Base-by-base conservation (phyloP, 2,329 filamentous ascomycete genomes). In the Neodidymelliopsis sp. region DNA sequence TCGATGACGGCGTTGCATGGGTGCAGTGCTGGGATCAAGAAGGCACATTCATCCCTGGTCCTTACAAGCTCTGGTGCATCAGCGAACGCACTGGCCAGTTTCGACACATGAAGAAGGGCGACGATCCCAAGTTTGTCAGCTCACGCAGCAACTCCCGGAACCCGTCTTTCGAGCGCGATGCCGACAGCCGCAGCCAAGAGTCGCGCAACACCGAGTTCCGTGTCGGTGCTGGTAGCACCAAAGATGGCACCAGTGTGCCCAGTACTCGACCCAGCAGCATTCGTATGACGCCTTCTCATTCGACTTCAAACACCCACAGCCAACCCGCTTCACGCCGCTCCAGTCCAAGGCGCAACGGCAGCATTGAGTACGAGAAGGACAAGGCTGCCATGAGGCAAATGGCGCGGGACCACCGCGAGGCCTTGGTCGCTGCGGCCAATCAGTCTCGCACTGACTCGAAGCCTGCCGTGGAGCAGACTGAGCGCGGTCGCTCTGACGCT, bases 1-100 rank as follows among this genome's bases (percentile, higher is more conserved):
- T 81, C 20, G 78, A 81, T 46, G 75, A 80, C 37, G 77, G 74
- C 25, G 60, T 75, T 34, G 72, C 75, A 42, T 81, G 77, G 77
- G 77, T 81, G 27, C 72, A 77, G 28, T 78, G 75, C 53, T 80
- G 77, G 77, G 77, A 80, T 56, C 67, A 72, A 16, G 65, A 78
- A 29, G 78, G 77, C 43, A 71, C 68, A n/a, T 81, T 81, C 62
- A 75, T 80, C 31, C 76, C 76, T 4, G 78, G 77, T 1, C 77
- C 77, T 6, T 80, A 80, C 57, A 75, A 76, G 43, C 75, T 77
- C 35, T 81, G 77, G 77, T 74, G 70, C 53, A 67, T 77, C 34
- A 78, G 80, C 49, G 50, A 70, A 25, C 67, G 72, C 40, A 74
- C 71, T 30, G 55, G 64, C n/a, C 50, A 59, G 9, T 74, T 74